Percentiles rank a stretch among this genome's conserved stretches.
Evolutionary conservation across 2,329 filamentous ascomycete genomes (phyloP).

Genomic region (Thelonectria olida): DNA sequence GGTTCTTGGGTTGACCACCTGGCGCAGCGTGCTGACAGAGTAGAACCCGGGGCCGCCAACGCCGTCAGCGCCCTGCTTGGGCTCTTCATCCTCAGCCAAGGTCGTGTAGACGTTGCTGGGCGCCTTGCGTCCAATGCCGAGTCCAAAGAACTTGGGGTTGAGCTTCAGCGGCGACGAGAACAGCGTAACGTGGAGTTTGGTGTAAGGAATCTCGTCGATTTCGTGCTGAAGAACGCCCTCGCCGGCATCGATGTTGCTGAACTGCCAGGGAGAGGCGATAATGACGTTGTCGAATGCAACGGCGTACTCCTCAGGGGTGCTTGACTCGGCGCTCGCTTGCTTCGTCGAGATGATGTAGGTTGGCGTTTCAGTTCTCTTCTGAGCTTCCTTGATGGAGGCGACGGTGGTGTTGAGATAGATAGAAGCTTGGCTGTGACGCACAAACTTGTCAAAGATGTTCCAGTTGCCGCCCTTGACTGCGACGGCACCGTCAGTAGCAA

Average conservation of each 20-base stretch:
- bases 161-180: slow-evolving; percentile 82
- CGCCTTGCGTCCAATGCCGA: slow-evolving; percentile 63
- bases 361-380: slow-evolving; percentile 51
- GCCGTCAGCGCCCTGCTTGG: slow-evolving; percentile 60
- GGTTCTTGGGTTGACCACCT: slow-evolving; percentile 68
- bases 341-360: slow-evolving; percentile 59
- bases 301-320: slow-evolving; percentile 50
- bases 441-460: slow-evolving; percentile 90
- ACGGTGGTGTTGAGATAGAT: slow-evolving; percentile 76
- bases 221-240: slow-evolving; percentile 72
- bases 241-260: slow-evolving; percentile 72
- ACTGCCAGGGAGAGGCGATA: slow-evolving; percentile 86
- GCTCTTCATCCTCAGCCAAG: slow-evolving; percentile 67
- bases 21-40: slow-evolving; percentile 80
- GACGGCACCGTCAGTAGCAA: slow-evolving; percentile 87
- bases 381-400: slow-evolving; percentile 62
- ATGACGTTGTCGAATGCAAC: slow-evolving; percentile 81
- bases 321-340: slow-evolving; percentile 30
- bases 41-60: slow-evolving; percentile 84
- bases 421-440: slow-evolving; percentile 68
- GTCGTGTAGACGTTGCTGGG: slow-evolving; percentile 88
- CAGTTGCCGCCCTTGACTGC: slow-evolving; percentile 88
- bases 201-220: slow-evolving; percentile 86
- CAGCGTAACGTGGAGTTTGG: slow-evolving; percentile 86
- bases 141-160: slow-evolving; percentile 76